Percentiles rank a stretch among this genome's conserved stretches.
Conservation (phyloP, 306 rosid genomes). For the Vigna mungo region DNA sequence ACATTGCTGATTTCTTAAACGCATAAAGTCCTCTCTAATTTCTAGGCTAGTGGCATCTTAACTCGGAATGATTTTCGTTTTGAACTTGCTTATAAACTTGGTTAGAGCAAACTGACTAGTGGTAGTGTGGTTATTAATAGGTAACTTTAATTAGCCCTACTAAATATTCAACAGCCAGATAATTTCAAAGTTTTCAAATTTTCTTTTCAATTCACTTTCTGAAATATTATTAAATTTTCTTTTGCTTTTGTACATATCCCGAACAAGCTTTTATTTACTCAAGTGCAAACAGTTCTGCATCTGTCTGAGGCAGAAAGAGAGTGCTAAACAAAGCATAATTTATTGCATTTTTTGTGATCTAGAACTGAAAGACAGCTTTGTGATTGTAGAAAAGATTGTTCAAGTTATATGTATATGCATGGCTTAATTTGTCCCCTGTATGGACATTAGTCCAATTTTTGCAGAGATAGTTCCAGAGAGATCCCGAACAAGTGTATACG, state of each 20-base stretch:
- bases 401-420: conserved; percentile 4
- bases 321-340: neutral
- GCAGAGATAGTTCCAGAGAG: conserved; percentile 98
- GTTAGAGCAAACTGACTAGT: neutral
- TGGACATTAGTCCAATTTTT: conserved; percentile 82
- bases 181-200: neutral
- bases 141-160: neutral
- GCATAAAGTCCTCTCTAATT: neutral
- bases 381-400: conserved; percentile 17
- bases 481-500: conserved; percentile 86
- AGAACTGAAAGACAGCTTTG: conserved; percentile 5
- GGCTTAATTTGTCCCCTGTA: conserved; percentile 31
- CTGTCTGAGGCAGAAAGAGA: conserved; percentile 12
- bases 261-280: neutral
- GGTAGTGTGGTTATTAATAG: neutral
- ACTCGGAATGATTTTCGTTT: conserved; percentile 1
- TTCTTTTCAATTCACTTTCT: neutral
- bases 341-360: conserved; percentile 14
- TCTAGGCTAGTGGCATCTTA: neutral
- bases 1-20: neutral
- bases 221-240: neutral
- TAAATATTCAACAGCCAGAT: neutral
- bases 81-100: neutral
- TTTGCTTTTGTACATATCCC: conserved; percentile 4
- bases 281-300: conserved; percentile 18